Evolutionary conservation across 495 filamentous ascomycete genomes (phyloP).

Genomic region (Endocarpon pusillum): DNA sequence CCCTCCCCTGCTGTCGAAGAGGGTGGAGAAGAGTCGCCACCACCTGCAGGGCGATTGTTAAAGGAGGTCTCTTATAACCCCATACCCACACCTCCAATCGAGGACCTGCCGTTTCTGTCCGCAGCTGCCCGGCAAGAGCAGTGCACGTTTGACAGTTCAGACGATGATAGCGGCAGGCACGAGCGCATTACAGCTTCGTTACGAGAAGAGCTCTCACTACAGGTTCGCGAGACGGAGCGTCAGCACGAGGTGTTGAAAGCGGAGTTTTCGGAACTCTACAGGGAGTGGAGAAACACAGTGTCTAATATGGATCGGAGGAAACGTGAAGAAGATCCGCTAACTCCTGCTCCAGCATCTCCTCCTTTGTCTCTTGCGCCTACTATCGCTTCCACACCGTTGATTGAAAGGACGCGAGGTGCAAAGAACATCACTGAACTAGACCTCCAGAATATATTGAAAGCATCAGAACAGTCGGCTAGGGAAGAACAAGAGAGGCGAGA

Average conservation of each 20-base stretch:
- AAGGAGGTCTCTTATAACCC: conserved; percentile 1
- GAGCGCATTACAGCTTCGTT: conserved; percentile 21
- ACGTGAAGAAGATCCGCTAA: conserved; percentile 35
- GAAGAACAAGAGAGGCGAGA: conserved; percentile 54
- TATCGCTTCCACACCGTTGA: conserved; percentile 17
- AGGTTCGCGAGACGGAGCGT: conserved; percentile 23
- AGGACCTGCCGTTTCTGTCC: conserved; percentile 30
- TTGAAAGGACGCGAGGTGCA: conserved; percentile 34
- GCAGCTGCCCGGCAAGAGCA: too few relatives aligned
- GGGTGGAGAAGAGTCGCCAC: conserved; percentile 6
- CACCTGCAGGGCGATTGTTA: background rate
- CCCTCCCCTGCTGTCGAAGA: conserved; percentile 8
- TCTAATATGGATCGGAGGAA: conserved; percentile 46
- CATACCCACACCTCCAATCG: conserved; percentile 16
- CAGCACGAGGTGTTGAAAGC: conserved; percentile 26
- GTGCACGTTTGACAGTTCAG: too few relatives aligned
- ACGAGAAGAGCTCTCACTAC: conserved; percentile 19
- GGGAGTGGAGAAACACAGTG: conserved; percentile 28
- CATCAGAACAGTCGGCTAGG: conserved; percentile 59
- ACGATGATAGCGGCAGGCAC: conserved; percentile 23
- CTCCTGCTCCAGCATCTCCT: conserved; percentile 31
- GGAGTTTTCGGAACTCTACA: conserved; percentile 28
- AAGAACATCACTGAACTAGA: conserved; percentile 59
- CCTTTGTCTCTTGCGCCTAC: conserved; percentile 15
- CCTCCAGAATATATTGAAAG: conserved; percentile 55